Conservation (phyloP, 164 flowering plant species). For the Macadamia tetraphylla region DNA sequence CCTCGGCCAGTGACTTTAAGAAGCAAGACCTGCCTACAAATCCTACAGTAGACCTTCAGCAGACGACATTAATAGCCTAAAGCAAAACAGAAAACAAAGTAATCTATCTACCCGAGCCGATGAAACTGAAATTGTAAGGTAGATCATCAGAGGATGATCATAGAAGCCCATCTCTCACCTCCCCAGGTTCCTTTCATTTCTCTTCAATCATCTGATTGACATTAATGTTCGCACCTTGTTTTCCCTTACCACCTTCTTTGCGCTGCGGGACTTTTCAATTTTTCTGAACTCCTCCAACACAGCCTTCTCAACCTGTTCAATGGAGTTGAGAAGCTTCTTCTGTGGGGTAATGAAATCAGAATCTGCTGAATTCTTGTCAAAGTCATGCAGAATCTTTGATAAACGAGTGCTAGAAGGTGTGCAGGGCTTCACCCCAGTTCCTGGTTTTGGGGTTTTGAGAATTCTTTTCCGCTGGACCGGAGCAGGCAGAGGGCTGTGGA, state of each 20-base stretch:
- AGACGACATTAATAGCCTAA: conserved; percentile 5
- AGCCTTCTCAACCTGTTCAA: conserved; percentile 57
- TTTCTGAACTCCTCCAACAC: conserved; percentile 51
- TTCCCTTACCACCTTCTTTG: conserved; percentile 58
- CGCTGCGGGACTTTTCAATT: conserved; percentile 54
- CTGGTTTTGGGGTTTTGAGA: conserved; percentile 22
- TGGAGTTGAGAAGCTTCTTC: conserved; percentile 57
- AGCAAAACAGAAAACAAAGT: background rate
- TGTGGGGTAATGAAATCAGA: conserved; percentile 49
- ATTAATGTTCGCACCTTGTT: conserved; percentile 52
- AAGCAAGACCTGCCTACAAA: conserved; percentile 14
- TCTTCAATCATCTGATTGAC: conserved; percentile 59
- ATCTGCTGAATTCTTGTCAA: conserved; percentile 25
- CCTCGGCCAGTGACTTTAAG: conserved; percentile 14
- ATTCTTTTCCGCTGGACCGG: conserved; percentile 21
- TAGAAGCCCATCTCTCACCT: conserved; percentile 2
- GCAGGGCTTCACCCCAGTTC: conserved; percentile 7
- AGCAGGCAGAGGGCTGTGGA: conserved; percentile 24
- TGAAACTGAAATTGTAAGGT: conserved; percentile 12
- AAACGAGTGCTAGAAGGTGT: conserved; percentile 28
- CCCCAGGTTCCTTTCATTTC: background rate
- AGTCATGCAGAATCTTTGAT: conserved; percentile 35
- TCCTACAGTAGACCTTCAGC: conserved; percentile 26
- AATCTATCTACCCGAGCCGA: background rate
- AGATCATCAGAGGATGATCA: conserved; percentile 17